Evolutionary conservation across 257 asterid genomes (phyloP).

Genomic region (Capsicum pubescens): DNA sequence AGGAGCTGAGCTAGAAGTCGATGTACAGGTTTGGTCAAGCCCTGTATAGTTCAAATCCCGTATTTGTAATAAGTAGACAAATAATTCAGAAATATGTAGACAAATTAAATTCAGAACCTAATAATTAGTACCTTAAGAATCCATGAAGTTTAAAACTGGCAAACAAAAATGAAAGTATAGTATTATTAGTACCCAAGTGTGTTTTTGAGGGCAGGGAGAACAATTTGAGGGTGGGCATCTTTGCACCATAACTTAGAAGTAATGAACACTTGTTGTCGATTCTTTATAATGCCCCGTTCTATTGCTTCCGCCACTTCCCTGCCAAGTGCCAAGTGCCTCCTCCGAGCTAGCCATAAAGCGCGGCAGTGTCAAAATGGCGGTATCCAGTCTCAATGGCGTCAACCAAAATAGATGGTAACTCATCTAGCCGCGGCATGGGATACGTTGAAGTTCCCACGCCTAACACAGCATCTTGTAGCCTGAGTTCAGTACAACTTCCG

Average conservation of each 20-base stretch:
- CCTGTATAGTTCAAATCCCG: background rate
- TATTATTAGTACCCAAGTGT: background rate
- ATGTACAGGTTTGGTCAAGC: background rate
- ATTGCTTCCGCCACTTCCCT: constrained; percentile 7
- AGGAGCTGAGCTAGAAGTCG: background rate
- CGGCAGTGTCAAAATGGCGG: constrained; percentile 3
- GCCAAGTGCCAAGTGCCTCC: background rate
- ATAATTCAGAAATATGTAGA: background rate
- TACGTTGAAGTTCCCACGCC: background rate
- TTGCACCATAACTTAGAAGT: constrained; percentile 22
- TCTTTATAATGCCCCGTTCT: background rate
- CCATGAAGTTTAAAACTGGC: background rate
- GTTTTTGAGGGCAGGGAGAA: background rate
- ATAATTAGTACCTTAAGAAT: background rate
- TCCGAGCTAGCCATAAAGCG: background rate
- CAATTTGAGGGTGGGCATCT: background rate
- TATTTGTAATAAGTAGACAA: too few relatives aligned
- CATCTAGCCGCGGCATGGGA: background rate
- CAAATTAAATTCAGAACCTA: background rate
- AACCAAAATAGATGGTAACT: background rate
- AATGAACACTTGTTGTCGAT: background rate
- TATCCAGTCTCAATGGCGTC: background rate
- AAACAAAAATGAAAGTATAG: background rate
- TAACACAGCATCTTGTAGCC: constrained; percentile 10
- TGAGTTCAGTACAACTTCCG: background rate